Base-by-base conservation (phyloP, 306 rosid genomes). In the Fragaria nilgerrensis region DNA sequence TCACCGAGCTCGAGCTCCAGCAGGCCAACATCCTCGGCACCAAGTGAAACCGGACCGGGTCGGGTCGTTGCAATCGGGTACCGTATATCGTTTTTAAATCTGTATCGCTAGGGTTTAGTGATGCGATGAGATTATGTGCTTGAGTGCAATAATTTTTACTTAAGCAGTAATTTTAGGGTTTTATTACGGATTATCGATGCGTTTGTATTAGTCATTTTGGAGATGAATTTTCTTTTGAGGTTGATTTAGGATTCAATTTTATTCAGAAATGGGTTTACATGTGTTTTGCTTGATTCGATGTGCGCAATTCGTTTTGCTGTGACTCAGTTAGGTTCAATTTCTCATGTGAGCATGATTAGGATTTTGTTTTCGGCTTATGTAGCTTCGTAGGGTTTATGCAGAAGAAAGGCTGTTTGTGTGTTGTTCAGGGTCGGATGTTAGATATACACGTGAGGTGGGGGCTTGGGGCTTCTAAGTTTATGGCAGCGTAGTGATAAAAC, bases 11-110 rank as follows among this genome's bases (percentile, higher is more conserved):
- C 78, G 97, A 95, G 84, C 93, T 92, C 75, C 97, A 95, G 81
- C 96, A 92, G 86, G 97, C 93, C 67, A 95, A 91, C 87, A 78
- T 95, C 73, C 97, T 95, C 49, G 98, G 98, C n/a, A 73, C 94
- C 48, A 88, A 91, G 76, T 93, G 88, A 89, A 50, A 63, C 14
- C 17, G 3, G 45, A 23, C 63, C 68, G 61, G 70, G 65, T 68
- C 77, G 75, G n/a, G 55, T 10, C 41, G 16, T 17, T 23, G 10
- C 11, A 12, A 5, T 45, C 22, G 45, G 59, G 59, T 41, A 41
- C 45, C 45, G 45, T 48, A 43, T 78, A 48, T 52, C 45, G 32
- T 39, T 49, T 23, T 62, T 52, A n/a, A n/a, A n/a, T 44, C 16
- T 68, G 20, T 23, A 14, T 48, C 43, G 17, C 32, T 48, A 7